Evolutionary conservation across 2,329 filamentous ascomycete genomes (phyloP), one percentile per base, ranked within the genome.

Genomic region (Hypomyces perniciosus): DNA sequence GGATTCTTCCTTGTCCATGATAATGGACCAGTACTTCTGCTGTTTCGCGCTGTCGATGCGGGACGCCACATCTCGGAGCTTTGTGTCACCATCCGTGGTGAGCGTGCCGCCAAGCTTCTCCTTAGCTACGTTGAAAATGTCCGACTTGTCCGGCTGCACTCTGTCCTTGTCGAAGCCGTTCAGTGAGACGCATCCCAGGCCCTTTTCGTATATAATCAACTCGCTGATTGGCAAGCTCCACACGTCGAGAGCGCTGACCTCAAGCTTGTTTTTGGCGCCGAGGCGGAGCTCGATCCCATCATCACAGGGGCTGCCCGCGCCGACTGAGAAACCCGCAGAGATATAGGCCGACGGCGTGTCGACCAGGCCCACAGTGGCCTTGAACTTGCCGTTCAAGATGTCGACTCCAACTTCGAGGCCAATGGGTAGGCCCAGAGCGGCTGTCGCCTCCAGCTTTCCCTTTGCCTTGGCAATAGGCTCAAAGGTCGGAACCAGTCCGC

Each of bases 351-450:
- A 35, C 12, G 49, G 44, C 12, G 35, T 51, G 29, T 46, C 20
- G 26, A 51, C 33, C 3, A 46, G 29, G 7, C 13, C 31, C 2
- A 51, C 44, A 10, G 35, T 44, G 8, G 12, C 20, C 30, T 51
- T 51, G 43, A 46, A 51, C 12, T 42, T 42, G 28, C 43, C 49
- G 20, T 51, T 51, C 37, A 51, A 26, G 8, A 51, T 7, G 30
- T 51, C 37, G 8, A 51, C 12, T 13, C 43, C 43, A 26, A 41
- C 28, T 13, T 51, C 43, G 26, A 51, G n/a, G 3, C 27, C 43
- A 20, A 51, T 28, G 3, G 49, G 49, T 10, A 51, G 30, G 2
- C 41, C 35, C 3, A 51, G 12, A 12, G 27, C 31, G 5, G 37
- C 35, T 6, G 37, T 34, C 33, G 33, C 38, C 13, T 35, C 20